Percentiles rank a stretch among this genome's conserved stretches.
phyloP scores from a whole-genome alignment of 371 early-diverging fungal genomes.

The Mucor circinelloides region DNA sequence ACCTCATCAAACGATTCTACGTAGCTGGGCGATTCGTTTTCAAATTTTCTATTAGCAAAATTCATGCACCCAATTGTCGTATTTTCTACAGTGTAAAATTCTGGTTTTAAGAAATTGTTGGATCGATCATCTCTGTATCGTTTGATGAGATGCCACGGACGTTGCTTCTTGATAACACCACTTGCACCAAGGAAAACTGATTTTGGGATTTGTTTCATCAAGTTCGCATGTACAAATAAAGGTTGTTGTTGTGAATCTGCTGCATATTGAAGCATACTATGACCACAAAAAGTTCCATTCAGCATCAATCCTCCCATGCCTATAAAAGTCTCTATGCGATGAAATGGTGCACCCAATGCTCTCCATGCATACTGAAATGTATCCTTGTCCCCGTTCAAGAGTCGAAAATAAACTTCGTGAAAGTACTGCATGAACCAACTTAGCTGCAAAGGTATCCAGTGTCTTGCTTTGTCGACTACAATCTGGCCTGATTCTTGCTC shows the following conservation, averaged over 20 bases:
- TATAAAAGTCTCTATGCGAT: constrained; percentile 31
- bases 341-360: constrained; percentile 31
- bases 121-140: constrained; percentile 23
- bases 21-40: constrained; percentile 27
- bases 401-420: constrained; percentile 38
- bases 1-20: constrained; percentile 29
- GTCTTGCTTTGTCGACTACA: constrained; percentile 32
- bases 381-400: constrained; percentile 48
- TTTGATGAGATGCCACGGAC: constrained; percentile 39
- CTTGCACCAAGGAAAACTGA: constrained; percentile 11
- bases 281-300: constrained; percentile 36
- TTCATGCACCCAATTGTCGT: constrained; percentile 32
- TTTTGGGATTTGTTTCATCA: constrained; percentile 41
- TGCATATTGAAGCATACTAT: constrained; percentile 43
- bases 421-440: constrained; percentile 41
- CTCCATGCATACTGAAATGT: constrained; percentile 48
- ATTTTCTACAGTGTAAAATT: constrained; percentile 2
- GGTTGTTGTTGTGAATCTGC: constrained; percentile 8
- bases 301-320: constrained; percentile 37
- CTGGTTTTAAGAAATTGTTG: constrained; percentile 1
- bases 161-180: constrained; percentile 1
- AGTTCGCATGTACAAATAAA: constrained; percentile 45
- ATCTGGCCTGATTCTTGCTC: constrained; percentile 53
- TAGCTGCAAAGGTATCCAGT: constrained; percentile 39
- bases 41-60: constrained; percentile 7